Conservation (phyloP, 2,329 filamentous ascomycete species). For the Immersiporthe knoxdaviesiana region DNA sequence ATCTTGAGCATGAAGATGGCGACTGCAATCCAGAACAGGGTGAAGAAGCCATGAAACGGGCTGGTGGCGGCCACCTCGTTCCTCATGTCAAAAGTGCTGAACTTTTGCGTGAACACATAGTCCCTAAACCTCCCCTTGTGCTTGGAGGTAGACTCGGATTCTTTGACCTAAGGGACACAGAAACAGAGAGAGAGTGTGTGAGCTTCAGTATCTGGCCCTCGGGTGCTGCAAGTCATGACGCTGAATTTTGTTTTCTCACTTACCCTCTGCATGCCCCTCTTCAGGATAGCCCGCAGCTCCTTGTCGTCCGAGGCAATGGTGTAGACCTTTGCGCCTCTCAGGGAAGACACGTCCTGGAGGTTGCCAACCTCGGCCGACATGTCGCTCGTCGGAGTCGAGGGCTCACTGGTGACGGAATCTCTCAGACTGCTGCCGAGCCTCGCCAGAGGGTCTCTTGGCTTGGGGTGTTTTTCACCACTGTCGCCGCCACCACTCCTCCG, state of each 20-base stretch:
- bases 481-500: constrained; percentile 32
- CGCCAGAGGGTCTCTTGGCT: constrained; percentile 21
- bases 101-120: constrained; percentile 72
- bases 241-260: neutral
- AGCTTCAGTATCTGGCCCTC: constrained; percentile 30
- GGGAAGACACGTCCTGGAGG: constrained; percentile 26
- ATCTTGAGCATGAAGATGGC: constrained; percentile 69
- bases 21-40: constrained; percentile 75
- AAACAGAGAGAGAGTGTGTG: neutral
- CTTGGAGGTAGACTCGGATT: constrained; percentile 23
- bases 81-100: constrained; percentile 75
- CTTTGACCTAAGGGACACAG: constrained; percentile 17
- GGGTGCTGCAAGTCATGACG: constrained; percentile 7
- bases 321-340: constrained; percentile 31
- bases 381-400: constrained; percentile 24
- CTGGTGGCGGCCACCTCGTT: constrained; percentile 67
- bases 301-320: constrained; percentile 40
- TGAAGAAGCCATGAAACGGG: constrained; percentile 79
- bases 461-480: constrained; percentile 30
- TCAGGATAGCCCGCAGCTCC: constrained; percentile 46
- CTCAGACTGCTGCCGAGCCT: constrained; percentile 31
- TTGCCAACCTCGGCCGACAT: constrained; percentile 21
- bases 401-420: constrained; percentile 16
- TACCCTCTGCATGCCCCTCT: constrained; percentile 38
- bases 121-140: constrained; percentile 48